phyloP scores from a whole-genome alignment of 331 rosid genomes.

The Malus hybrid region DNA sequence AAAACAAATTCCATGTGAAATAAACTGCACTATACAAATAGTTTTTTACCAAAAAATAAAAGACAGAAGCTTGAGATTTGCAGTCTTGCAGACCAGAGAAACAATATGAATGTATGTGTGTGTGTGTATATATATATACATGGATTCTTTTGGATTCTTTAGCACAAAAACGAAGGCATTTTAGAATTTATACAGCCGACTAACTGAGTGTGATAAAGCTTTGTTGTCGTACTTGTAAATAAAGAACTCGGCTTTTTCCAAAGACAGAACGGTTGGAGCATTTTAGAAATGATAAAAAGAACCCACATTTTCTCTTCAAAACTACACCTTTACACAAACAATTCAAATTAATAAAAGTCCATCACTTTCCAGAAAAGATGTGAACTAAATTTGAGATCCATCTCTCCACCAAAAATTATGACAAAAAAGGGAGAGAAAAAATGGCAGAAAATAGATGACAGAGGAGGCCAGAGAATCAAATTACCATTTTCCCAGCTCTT shows the following conservation, averaged over 20 bases:
- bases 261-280: neutral
- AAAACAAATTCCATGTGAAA: neutral
- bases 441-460: neutral
- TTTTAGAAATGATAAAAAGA: neutral
- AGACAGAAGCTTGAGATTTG: neutral
- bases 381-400: neutral
- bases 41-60: neutral
- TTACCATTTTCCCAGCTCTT: neutral
- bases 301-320: constrained; percentile 3
- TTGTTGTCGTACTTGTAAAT: neutral
- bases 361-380: neutral
- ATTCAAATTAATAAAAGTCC: neutral
- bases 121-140: accelerated
- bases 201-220: no score
- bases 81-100: neutral
- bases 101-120: no score
- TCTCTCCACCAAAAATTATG: neutral
- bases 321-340: neutral
- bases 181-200: no score
- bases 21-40: no score
- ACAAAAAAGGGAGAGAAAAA: neutral
- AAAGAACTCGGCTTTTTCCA: neutral
- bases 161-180: no score
- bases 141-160: no score
- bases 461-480: neutral